Percentiles rank a stretch among this genome's conserved stretches.
These are phyloP conservation scores for Capsicum chinense DNA, from an alignment of 257 asterid genomes.

Conservation along the genomic window DNA sequence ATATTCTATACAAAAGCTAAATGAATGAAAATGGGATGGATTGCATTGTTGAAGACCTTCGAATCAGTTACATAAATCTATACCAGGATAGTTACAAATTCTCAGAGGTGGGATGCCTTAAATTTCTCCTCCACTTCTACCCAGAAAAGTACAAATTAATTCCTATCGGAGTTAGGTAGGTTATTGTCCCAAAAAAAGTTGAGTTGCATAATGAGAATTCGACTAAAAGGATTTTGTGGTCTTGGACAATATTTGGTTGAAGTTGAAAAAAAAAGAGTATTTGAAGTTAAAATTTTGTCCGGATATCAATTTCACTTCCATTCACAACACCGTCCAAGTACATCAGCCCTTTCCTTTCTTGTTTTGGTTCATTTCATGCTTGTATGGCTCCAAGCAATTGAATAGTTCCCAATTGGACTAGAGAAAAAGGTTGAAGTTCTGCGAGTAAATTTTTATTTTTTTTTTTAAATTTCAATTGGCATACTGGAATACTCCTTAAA, in stretches of 20 bases:
- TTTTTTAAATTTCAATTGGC: not conserved
- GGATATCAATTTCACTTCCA: not conserved
- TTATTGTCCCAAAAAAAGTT: not conserved
- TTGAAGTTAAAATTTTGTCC: not conserved
- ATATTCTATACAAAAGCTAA: constrained; percentile 12
- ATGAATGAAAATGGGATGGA: not conserved
- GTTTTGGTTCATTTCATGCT: not conserved
- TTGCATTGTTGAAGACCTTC: not conserved
- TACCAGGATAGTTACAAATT: not conserved
- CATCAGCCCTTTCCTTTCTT: not conserved
- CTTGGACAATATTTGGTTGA: not conserved
- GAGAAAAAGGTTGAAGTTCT: too few species aligned
- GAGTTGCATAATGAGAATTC: not conserved
- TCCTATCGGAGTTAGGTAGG: not conserved
- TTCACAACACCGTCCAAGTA: not conserved
- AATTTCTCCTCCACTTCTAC: not conserved
- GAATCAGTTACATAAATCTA: not conserved
- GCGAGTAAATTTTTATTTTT: not conserved
- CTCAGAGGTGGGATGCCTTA: not conserved
- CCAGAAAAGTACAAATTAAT: not conserved
- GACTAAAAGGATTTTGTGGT: not conserved
- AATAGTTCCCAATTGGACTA: not conserved
- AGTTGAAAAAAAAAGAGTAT: not conserved
- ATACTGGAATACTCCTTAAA: not conserved
- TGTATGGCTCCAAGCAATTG: not conserved